Base-by-base conservation (phyloP, 2,329 filamentous ascomycete species). In the Aspergillus pseudoglaucus region DNA sequence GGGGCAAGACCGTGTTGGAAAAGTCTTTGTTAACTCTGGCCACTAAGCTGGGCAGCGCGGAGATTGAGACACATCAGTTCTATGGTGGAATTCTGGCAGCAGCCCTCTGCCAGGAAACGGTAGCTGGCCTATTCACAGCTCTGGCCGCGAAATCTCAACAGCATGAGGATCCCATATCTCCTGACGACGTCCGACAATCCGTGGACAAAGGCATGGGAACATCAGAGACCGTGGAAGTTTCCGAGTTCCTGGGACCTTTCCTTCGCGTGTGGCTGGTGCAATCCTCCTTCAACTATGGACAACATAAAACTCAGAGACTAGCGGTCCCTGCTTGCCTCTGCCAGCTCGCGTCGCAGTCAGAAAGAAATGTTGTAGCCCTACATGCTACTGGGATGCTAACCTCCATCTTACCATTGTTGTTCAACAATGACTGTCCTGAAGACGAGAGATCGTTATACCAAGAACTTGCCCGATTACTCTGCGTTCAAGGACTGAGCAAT, bases 21-120 rank as follows among this genome's bases (percentile, higher is more conserved):
- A 81, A 87, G 61, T 81, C 80, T 5, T 78, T 70, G 80, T 79
- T 52, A 82, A 81, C 64, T 82, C 84, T 65, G 81, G 85, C 30
- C 70, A 83, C 46, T 76, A 84, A 46, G 79, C 79, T 54, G 77
- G 55, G 58, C 39, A 47, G 52, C 18, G 47, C 46, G 9, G 52
- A 62, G 40, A 52, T 77, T 48, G 83, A 87, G 53, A 76, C 82
- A 40, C 87, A 94, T 57, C 85, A 90, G 65, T 76, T 94, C 3
- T 94, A 94, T 68, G 89, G 89, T 23, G 84, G 85, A 57, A 78
- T 96, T 7, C 76, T 95, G 44, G 81, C 87, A 4, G 91, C 94
- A 69, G 84, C 86, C 1, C 70, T 95, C 44, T 86, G 89, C 47
- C 86, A 95, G 63, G 83, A 89, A 61, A 80, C 83, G 40, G 75